Conservation (phyloP, 257 asterid species). For the Penstemon barbatus region DNA sequence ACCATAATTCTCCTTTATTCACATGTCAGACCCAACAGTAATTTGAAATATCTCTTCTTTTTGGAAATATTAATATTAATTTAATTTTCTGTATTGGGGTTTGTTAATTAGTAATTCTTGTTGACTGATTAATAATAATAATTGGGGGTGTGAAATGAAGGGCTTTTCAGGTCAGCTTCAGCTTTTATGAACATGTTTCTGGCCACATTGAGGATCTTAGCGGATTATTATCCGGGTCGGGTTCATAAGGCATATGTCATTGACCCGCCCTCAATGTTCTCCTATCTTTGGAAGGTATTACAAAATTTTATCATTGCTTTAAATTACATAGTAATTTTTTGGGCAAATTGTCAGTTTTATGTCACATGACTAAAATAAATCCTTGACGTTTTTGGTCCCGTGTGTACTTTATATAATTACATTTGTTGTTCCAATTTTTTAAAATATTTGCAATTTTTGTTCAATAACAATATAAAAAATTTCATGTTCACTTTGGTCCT, state of each 20-base stretch:
- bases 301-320: too few species aligned
- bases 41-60: slow-evolving; percentile 43
- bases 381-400: too few species aligned
- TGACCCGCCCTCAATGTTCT: slow-evolving; percentile 88
- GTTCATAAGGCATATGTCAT: slow-evolving; percentile 80
- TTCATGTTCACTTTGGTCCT: too few species aligned
- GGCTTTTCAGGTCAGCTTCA: slow-evolving; percentile 95
- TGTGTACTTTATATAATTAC: too few species aligned
- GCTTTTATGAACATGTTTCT: slow-evolving; percentile 82
- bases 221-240: slow-evolving; percentile 77
- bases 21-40: slow-evolving; percentile 45
- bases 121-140: slow-evolving; percentile 22
- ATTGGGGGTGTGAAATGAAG: slow-evolving; percentile 45
- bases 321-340: too few species aligned
- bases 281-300: slow-evolving; percentile 87
- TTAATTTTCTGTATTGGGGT: background rate
- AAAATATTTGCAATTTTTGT: too few species aligned
- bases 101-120: slow-evolving; percentile 33
- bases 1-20: slow-evolving; percentile 45
- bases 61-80: slow-evolving; percentile 8
- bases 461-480: too few species aligned
- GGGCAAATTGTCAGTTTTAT: too few species aligned
- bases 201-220: slow-evolving; percentile 71
- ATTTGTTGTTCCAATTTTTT: too few species aligned
- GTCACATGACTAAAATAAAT: too few species aligned